Evolutionary conservation across 495 filamentous ascomycete species (phyloP).

Genomic region (Penicillium robsamsonii): DNA sequence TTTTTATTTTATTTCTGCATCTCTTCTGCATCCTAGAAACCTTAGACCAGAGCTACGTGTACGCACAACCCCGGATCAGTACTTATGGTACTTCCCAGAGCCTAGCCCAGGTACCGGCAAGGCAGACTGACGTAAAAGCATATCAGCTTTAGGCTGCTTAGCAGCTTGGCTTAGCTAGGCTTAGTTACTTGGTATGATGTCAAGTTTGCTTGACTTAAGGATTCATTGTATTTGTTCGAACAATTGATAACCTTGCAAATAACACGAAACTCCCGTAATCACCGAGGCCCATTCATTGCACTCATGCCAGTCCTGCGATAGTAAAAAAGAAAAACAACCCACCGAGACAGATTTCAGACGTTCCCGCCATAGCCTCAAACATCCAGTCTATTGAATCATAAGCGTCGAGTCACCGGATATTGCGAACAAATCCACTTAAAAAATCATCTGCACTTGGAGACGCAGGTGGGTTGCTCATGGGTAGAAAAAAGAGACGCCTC

Average conservation of each 20-base stretch:
- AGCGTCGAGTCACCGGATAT: constrained; percentile 1
- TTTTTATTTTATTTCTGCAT: background rate
- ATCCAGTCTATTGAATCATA: constrained; percentile 11
- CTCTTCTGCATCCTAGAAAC: background rate
- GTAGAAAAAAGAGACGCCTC: constrained; percentile 22
- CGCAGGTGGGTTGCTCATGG: constrained; percentile 5
- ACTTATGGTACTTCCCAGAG: background rate
- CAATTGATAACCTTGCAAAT: constrained; percentile 10
- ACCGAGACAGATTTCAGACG: constrained; percentile 1
- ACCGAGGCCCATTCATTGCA: constrained; percentile 22
- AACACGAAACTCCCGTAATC: constrained; percentile 14
- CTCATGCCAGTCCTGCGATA: constrained; percentile 19
- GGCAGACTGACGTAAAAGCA: constrained; percentile 1
- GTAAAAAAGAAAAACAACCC: constrained; percentile 8
- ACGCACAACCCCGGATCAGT: constrained; percentile 1
- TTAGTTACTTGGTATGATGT: constrained; percentile 10
- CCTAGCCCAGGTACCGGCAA: background rate
- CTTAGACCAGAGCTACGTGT: background rate
- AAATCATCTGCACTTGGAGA: background rate
- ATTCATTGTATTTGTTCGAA: constrained; percentile 11
- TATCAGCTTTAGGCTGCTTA: background rate
- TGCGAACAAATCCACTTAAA: background rate
- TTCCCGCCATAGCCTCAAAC: constrained; percentile 6
- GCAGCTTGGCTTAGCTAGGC: background rate
- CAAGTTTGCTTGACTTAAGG: constrained; percentile 10